Evolutionary conservation across 2,329 filamentous ascomycete species (phyloP), one percentile per base, ranked within the genome.

Genomic region (Hypoxylon sp.): DNA sequence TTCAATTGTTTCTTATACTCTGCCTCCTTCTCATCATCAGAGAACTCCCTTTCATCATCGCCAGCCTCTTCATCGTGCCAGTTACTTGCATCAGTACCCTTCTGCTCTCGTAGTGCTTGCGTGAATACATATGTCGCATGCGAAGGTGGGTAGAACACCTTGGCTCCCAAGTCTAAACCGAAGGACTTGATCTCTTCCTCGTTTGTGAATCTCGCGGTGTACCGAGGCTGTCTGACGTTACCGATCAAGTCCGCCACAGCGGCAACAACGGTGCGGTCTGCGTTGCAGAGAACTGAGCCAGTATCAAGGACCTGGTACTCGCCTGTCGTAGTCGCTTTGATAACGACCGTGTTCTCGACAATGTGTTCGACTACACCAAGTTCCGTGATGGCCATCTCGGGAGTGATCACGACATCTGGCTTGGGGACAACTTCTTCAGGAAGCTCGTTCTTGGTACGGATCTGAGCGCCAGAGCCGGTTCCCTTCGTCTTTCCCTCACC

Each of bases 21-120:
- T 6, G 91, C 91, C 78, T 99, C 96, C 71, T 92, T 91, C 79
- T 99, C 96, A 73, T 99, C 96, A 71, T 99, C 96, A 0, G 95
- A 97, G 77, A 98, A 98, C 75, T 98, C 96, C 71, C 93, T 87
- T 76, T 98, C 95, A 36, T 97, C 92, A 30, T 91, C 90, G 14
- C 81, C 89, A 6, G 93, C 86, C 80, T 98, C 95, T 77, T 99
- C 96, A 71, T 98, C 96, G 78, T 97, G 91, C 57, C 97, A 85
- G 76, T 98, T 98, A 53, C 93, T 97, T 7, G 96, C 95, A 78
- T 99, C 96, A 8, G 93, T 96, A 64, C 93, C 93, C 80, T 97
- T 98, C 73, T 91, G 77, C 54, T 84, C 85, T 78, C 91, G 91
- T 61, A 98, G 82, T 5, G 90, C 88, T 76, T 96, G 87, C 0